Percentiles rank a stretch among this genome's conserved stretches.
phyloP scores from a whole-genome alignment of 345 rosid genomes.

The Citrus medica region DNA sequence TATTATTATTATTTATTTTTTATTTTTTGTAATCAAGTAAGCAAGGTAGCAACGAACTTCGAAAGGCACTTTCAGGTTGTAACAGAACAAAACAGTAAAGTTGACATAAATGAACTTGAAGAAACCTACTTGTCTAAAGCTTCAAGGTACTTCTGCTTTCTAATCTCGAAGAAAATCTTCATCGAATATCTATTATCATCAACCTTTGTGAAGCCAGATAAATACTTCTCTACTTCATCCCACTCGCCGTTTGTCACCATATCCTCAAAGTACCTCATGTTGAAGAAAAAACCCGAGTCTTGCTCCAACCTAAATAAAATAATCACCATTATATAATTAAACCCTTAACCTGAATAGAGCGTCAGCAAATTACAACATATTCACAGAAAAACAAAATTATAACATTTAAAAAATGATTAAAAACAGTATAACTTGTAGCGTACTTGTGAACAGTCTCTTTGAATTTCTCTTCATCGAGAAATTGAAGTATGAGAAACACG shows the following conservation, averaged over 20 bases:
- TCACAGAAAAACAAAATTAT: neutral
- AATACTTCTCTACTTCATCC: conserved; percentile 85
- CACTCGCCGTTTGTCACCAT: conserved; percentile 88
- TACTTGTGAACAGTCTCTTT: conserved; percentile 78
- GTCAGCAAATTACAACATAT: neutral
- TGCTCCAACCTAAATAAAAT: conserved; percentile 64
- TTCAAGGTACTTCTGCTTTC: conserved; percentile 90
- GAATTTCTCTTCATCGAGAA: conserved; percentile 85
- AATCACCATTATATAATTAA: neutral
- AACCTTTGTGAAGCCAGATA: conserved; percentile 76
- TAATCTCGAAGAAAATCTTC: conserved; percentile 88
- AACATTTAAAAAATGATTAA: neutral
- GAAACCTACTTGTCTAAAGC: conserved; percentile 75
- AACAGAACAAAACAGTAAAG: neutral
- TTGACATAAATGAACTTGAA: neutral
- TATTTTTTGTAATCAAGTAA: neutral
- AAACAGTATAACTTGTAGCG: neutral
- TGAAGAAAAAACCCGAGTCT: conserved; percentile 85
- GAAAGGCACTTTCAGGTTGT: neutral
- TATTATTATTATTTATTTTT: neutral
- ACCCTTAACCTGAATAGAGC: neutral
- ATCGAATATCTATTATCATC: conserved; percentile 88
- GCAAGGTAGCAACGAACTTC: neutral
- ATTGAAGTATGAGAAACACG: conserved; percentile 85
- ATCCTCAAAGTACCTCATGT: conserved; percentile 81